A percentile compares a stretch with the other conserved stretches of the same genome.
phyloP scores from a whole-genome alignment of 257 asterid genomes.

The Gentiana macrophylla region DNA sequence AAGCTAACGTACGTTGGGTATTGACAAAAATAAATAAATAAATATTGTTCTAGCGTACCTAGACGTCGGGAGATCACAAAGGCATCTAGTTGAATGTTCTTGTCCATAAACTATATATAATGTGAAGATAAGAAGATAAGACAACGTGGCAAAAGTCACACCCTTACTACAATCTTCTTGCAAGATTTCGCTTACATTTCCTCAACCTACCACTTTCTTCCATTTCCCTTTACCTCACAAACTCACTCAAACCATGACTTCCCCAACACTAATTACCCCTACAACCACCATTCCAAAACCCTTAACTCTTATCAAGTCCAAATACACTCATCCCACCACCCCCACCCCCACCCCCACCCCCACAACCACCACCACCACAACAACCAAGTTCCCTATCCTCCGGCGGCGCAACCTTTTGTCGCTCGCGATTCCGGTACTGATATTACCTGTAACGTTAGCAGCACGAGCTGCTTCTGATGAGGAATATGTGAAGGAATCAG shows the following conservation, averaged over 20 bases:
- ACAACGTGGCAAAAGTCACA: slow-evolving; percentile 43
- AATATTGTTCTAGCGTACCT: not conserved
- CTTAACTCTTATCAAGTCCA: slow-evolving; percentile 26
- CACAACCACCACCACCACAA: slow-evolving; percentile 13
- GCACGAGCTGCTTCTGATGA: slow-evolving; percentile 34
- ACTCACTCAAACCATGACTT: slow-evolving; percentile 35
- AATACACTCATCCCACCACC: slow-evolving; percentile 18
- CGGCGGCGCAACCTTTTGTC: slow-evolving; percentile 53
- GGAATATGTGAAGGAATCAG: slow-evolving; percentile 35
- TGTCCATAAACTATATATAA: slow-evolving; percentile 32
- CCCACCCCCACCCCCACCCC: not conserved
- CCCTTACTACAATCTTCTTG: slow-evolving; percentile 17
- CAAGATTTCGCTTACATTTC: not conserved
- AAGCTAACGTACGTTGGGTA: too few species aligned
- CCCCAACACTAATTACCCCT: slow-evolving; percentile 53
- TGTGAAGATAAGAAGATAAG: slow-evolving; percentile 70
- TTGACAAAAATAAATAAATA: not conserved
- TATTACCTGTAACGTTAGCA: slow-evolving; percentile 28
- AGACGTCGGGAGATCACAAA: not conserved
- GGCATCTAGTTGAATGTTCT: slow-evolving; percentile 7
- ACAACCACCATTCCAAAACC: slow-evolving; percentile 39
- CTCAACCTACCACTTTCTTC: not conserved
- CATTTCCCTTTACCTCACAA: not conserved
- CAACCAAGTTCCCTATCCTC: slow-evolving; percentile 12
- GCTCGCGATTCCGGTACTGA: slow-evolving; percentile 29